phyloP scores from a whole-genome alignment of 108 stramenopile genomes.

The Thalassiosira profunda region DNA sequence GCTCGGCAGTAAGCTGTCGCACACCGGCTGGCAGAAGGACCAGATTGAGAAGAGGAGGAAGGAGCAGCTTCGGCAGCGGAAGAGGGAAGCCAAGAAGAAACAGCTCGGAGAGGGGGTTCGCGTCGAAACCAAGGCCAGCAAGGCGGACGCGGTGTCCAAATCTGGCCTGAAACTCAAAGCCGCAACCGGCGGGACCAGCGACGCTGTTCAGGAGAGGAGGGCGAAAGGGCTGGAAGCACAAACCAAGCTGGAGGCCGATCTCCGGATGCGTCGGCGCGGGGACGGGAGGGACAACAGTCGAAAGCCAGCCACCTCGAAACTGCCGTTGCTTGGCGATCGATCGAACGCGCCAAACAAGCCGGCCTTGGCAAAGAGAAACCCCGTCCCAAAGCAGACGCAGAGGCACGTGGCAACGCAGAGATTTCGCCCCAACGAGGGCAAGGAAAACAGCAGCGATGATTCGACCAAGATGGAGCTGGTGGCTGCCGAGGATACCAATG shows the following conservation, averaged over 20 bases:
- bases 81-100: constrained; percentile 17
- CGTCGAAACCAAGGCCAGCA: constrained; percentile 33
- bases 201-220: not conserved
- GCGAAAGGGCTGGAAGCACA: not conserved
- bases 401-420: not conserved
- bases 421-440: constrained; percentile 20
- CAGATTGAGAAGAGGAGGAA: constrained; percentile 44
- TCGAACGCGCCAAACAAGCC: too few species aligned
- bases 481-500: not conserved
- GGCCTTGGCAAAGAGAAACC: not conserved
- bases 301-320: too few species aligned
- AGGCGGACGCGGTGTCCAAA: constrained; percentile 25
- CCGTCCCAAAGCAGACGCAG: not conserved
- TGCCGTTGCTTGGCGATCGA: too few species aligned
- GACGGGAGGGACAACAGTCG: too few species aligned
- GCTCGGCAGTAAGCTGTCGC: constrained; percentile 24
- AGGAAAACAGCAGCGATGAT: constrained; percentile 23
- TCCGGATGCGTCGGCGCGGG: too few species aligned
- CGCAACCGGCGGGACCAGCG: not conserved
- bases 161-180: constrained; percentile 46
- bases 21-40: constrained; percentile 37
- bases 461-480: not conserved
- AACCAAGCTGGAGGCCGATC: not conserved
- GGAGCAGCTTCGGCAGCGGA: constrained; percentile 40
- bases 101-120: constrained; percentile 27